Conservation (phyloP, 495 filamentous ascomycete genomes). For the Xylaria flabelliformis region DNA sequence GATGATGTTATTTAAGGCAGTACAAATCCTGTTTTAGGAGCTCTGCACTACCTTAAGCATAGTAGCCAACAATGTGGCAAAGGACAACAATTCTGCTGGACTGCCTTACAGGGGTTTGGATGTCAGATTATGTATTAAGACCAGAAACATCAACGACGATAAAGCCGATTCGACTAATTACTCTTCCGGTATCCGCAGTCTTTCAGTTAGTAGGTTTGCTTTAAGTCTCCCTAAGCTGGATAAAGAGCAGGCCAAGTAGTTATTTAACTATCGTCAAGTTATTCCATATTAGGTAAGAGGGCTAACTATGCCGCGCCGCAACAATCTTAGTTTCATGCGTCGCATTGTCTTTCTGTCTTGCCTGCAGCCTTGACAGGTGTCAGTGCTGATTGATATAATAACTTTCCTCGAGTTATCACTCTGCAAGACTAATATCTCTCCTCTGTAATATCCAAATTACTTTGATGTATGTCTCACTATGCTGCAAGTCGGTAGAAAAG, state of each 20-base stretch:
- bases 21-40: not conserved
- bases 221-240: not conserved
- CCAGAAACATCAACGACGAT: not conserved
- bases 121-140: not conserved
- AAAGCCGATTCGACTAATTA: not conserved
- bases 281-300: not conserved
- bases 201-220: not conserved
- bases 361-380: constrained; percentile 14
- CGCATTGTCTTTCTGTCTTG: not conserved
- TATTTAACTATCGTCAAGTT: not conserved
- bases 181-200: not conserved
- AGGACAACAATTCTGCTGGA: not conserved
- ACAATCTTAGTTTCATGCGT: not conserved
- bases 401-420: not conserved
- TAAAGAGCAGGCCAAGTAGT: not conserved
- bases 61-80: not conserved
- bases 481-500: constrained; percentile 14
- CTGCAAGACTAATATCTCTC: not conserved
- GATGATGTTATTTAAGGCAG: not conserved
- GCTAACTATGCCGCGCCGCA: not conserved
- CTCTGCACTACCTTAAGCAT: not conserved
- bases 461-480: constrained; percentile 14
- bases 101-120: not conserved
- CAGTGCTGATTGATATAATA: not conserved
- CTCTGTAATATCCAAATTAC: not conserved